Evolutionary conservation across 1,139 yeast species (phyloP), one percentile per base, ranked within the genome.

Genomic region (Hansenula lynferdii): DNA sequence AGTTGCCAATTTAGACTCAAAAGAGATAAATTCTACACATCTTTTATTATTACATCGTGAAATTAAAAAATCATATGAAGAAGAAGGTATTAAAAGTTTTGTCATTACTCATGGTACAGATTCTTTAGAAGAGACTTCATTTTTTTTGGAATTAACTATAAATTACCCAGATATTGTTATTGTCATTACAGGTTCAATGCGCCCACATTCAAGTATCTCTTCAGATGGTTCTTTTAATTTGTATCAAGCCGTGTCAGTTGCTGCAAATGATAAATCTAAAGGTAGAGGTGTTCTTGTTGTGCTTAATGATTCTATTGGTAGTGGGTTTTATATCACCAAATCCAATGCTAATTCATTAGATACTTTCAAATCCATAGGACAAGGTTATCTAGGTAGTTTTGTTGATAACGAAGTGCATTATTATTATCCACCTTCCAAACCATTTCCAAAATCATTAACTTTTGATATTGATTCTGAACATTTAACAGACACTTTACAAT

Each of bases 61-160:
- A 16, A 53, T 69, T 17, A 51, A 59, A n/a, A 55, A 55, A 20
- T 57, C 67, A 2, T 52, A 68, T 33, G 66, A 66, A 39, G 72
- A 67, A 44, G 65, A 63, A 31, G 65, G 72, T 4, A 74, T 73
- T 42, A 63, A 61, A 27, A 62, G 70, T 7, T 75, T 73, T 42
- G 86, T 80, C 22, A 75, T 80, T 30, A 80, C 86, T 2, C 87
- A 80, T 54, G 87, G 87, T 12, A 80, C 87, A 3, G 87, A 80
- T 53, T 78, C 86, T 3, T 65, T 80, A 63, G 82, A 82, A 42
- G 87, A 80, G 55, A 80, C 87, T 5, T 78, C 85, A 1, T 80
- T 80, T 50, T 80, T 80, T 55, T 61, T 80, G 32, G 85, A 80
- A 48, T 63, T 75, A 42, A 75, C 85, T 4, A 61, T 80, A 27